Evolutionary conservation across 495 filamentous ascomycete genomes (phyloP).

Genomic region (Aspergillus sparsus): DNA sequence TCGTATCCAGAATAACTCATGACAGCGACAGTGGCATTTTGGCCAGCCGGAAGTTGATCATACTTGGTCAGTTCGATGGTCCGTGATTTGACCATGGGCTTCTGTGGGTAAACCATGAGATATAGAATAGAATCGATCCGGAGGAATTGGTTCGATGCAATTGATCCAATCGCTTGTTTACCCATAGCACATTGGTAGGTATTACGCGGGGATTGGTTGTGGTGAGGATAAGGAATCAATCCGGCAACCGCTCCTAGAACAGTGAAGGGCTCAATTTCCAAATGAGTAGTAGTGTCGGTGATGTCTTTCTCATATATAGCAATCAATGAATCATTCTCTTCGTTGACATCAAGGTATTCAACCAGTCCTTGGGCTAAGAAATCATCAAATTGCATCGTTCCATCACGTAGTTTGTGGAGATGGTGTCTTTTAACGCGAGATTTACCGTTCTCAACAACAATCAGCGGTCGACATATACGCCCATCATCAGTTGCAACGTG

Average conservation of each 20-base stretch:
- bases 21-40: constrained; percentile 95
- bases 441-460: constrained; percentile 85
- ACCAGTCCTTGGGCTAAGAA: constrained; percentile 86
- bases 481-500: constrained; percentile 97
- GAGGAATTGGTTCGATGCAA: constrained; percentile 94
- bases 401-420: constrained; percentile 74
- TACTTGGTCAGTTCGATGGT: constrained; percentile 97
- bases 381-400: constrained; percentile 85
- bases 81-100: constrained; percentile 94
- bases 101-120: constrained; percentile 95
- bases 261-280: constrained; percentile 98
- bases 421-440: constrained; percentile 75
- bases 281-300: constrained; percentile 76
- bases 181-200: constrained; percentile 99
- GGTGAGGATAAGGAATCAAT: constrained; percentile 96
- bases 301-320: constrained; percentile 85
- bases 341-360: constrained; percentile 96
- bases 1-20: constrained; percentile 99
- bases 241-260: constrained; percentile 97
- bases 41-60: constrained; percentile 93
- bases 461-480: constrained; percentile 89
- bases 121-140: constrained; percentile 95
- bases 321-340: constrained; percentile 95
- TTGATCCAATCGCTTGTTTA: constrained; percentile 98
- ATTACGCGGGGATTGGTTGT: constrained; percentile 98